phyloP scores from a whole-genome alignment of 2,329 filamentous ascomycete genomes.

The Botrytis pseudocinerea region DNA sequence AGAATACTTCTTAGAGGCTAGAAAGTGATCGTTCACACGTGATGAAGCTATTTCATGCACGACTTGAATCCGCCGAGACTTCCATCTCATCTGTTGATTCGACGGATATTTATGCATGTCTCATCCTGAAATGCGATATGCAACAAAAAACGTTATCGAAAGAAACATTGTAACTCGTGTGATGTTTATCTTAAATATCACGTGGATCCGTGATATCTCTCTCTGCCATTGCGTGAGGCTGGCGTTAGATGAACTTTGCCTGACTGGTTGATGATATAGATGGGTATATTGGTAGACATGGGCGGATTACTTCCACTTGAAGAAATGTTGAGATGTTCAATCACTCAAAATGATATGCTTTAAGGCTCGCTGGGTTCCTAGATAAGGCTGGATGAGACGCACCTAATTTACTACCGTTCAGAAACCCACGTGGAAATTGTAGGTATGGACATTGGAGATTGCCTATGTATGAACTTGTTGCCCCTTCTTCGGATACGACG shows the following conservation, averaged over 20 bases:
- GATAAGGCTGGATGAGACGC: slow-evolving; percentile 6
- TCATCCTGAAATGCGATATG: slow-evolving; percentile 22
- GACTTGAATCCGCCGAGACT: slow-evolving; percentile 16
- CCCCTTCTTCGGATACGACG: neutral
- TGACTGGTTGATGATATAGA: neutral
- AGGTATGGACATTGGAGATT: neutral
- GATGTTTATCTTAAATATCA: slow-evolving; percentile 7
- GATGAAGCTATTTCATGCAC: slow-evolving; percentile 23
- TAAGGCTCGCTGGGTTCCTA: neutral
- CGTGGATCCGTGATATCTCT: neutral
- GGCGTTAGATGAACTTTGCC: neutral
- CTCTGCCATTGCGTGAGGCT: neutral
- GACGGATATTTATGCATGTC: slow-evolving; percentile 21
- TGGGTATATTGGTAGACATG: neutral
- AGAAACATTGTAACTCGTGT: neutral
- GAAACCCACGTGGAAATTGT: slow-evolving; percentile 18
- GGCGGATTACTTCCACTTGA: neutral
- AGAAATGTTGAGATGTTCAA: slow-evolving; percentile 10
- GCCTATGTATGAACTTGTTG: neutral
- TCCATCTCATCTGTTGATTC: slow-evolving; percentile 10
- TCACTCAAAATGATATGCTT: neutral
- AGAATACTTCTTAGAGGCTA: neutral
- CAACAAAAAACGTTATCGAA: slow-evolving; percentile 19
- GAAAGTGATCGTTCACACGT: neutral
- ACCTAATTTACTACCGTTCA: neutral